Base-by-base conservation (phyloP, 257 asterid genomes). In the Solanum medicagineum region DNA sequence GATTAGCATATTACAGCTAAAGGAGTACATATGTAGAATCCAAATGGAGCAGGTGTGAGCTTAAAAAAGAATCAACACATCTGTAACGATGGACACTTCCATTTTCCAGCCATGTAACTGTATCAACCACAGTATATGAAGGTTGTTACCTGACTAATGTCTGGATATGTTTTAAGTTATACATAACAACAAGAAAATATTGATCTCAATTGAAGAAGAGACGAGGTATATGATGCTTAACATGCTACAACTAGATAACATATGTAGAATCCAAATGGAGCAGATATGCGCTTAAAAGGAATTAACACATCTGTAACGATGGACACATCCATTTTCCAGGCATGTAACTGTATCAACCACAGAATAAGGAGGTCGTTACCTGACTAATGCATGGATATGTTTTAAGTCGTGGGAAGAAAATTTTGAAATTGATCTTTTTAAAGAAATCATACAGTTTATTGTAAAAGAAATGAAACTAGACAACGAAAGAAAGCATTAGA, bases 11-110 rank as follows among this genome's bases (percentile, higher is more conserved):
- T 59, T 74, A 10, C 45, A 51, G 32, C n/a, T 47, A 8, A 12
- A 51, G 20, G 32, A 81, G 54, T 22, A 54, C 19, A 62, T 1
- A 85, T 91, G 84, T 93, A 29, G 90, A 40, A 81, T 92, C 91
- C 97, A 88, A 84, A 90, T 91, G 97, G 98, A 94, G 93, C 94
- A 91, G 92, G 90, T 86, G 89, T 85, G 88, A 89, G 91, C 95
- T 24, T 42, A 5, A 51, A 85, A 56, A 51, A 81, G 80, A 82
- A 56, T 82, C 44, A 85, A 36, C 87, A 80, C 91, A 88, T 88
- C 94, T 87, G 94, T 90, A 93, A 93, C 95, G 93, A 93, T 22
- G 94, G 93, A 90, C 84, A 69, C 89, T 13, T 91, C 81, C 8
- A 83, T 93, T 29, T 93, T 19, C 93, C 93, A 93, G 95, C 47